Evolutionary conservation across 768 basidiomycete species (phyloP), one percentile per base, ranked within the genome.

Genomic region (Vararia minispora): DNA sequence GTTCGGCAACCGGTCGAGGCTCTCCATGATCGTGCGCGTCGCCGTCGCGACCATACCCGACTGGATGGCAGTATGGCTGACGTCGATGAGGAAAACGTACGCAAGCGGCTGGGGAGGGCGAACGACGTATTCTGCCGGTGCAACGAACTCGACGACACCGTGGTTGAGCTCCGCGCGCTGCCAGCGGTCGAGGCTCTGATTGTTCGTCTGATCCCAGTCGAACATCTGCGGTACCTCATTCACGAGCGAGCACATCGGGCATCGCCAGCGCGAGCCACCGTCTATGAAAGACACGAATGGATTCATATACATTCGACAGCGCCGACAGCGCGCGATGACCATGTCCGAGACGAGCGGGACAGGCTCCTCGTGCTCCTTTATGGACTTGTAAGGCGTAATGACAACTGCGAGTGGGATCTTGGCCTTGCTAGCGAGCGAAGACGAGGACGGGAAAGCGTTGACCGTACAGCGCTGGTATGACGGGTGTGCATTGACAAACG

Each of bases 41-140:
- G 95, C 95, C 42, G 92, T 97, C 11, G 95, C 95, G 33, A 98
- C 88, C 94, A 99, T 98, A 84, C 85, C 86, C 30, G 87, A 87
- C 61, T 90, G 84, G 30, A 99, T 73, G 22, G 94, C 92, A 27
- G 78, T 58, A 53, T 94, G 87, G 54, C 88, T 89, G 48, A 98
- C 91, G 54, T 99, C 95, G 60, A 99, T 86, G 55, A 98, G 73
- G 70, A 98, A 95, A 40, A 94, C 73, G 59, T 94, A 98, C 37
- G 95, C 89, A 13, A 92, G 89, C 5, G 95, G 90, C 58, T 98
- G 95, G 37, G 95, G 95, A 5, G 95, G 83, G 47, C 95, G 84
- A 54, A 92, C 94, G 95, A 98, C 98, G 61, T 99, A 99, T 62
- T 99, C 95, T 0, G 91, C 94, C 5, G 95, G 92, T 1, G 95